These are phyloP conservation scores for Tagetes erecta DNA, from an alignment of 129 eudicot genomes.

Conservation along the genomic window DNA sequence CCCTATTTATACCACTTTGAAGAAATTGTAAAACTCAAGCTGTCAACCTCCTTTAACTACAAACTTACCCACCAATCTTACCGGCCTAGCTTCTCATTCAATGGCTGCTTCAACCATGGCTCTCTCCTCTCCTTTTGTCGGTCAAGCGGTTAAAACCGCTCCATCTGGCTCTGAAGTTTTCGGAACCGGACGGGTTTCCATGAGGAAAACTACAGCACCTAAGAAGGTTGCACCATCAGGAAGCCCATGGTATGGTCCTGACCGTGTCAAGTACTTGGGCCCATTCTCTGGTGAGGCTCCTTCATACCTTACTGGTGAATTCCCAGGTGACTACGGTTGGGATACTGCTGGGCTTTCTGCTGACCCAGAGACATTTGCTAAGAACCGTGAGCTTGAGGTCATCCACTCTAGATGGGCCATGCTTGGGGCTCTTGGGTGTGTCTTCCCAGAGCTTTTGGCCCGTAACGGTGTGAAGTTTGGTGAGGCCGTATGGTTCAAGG, in stretches of 20 bases:
- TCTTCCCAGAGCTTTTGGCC: constrained; percentile 74
- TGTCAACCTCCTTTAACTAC: constrained; percentile 21
- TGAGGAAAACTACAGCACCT: constrained; percentile 49
- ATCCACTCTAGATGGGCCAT: constrained; percentile 48
- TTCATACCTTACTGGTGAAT: constrained; percentile 72
- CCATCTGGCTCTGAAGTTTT: constrained; percentile 41
- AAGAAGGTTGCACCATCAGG: constrained; percentile 45
- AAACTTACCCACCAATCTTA: constrained; percentile 9
- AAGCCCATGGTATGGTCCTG: constrained; percentile 72
- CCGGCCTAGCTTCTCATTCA: constrained; percentile 15
- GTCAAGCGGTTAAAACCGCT: constrained; percentile 50
- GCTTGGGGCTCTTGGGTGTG: constrained; percentile 68
- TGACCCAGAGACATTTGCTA: constrained; percentile 74
- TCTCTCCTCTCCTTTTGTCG: constrained; percentile 59
- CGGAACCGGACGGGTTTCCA: constrained; percentile 50
- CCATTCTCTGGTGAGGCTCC: constrained; percentile 82
- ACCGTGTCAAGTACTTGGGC: constrained; percentile 73
- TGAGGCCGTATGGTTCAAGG: constrained; percentile 80
- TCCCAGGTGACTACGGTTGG: constrained; percentile 83
- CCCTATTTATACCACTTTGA: constrained; percentile 23
- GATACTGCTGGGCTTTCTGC: constrained; percentile 79
- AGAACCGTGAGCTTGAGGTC: constrained; percentile 74
- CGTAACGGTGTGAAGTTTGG: constrained; percentile 77
- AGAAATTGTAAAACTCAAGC: constrained; percentile 26
- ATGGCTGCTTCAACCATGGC: constrained; percentile 75